These are phyloP conservation scores for Danielozyma ontarioensis DNA, from an alignment of 805 yeast genomes.

Conservation along the genomic window DNA sequence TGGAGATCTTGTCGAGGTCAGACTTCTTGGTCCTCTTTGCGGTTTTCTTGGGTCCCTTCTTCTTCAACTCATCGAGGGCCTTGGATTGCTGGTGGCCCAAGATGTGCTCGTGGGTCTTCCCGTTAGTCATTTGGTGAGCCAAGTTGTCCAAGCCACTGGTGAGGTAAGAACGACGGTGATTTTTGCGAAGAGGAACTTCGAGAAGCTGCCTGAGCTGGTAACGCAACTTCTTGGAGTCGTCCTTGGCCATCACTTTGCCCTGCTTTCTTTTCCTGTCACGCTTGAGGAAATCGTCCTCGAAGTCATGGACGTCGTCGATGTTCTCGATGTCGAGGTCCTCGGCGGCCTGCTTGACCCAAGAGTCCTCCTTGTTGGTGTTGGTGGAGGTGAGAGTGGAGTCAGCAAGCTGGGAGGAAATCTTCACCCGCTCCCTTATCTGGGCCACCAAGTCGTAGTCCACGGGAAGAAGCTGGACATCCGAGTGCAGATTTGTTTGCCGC, in stretches of 20 bases:
- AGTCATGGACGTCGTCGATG: conserved; percentile 53
- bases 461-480: conserved; percentile 63
- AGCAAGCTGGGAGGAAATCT: conserved; percentile 67
- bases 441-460: conserved; percentile 69
- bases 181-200: conserved; percentile 51
- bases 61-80: conserved; percentile 58
- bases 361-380: conserved; percentile 59
- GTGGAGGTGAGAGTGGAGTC: conserved; percentile 61
- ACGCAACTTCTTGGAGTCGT: conserved; percentile 42
- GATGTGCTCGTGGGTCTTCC: conserved; percentile 56
- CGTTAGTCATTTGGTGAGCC: conserved; percentile 70
- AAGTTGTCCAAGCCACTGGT: conserved; percentile 75
- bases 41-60: conserved; percentile 3
- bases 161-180: conserved; percentile 63
- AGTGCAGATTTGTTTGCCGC: conserved; percentile 25
- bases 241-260: conserved; percentile 39
- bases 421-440: conserved; percentile 66
- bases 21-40: conserved; percentile 1
- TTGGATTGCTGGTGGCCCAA: conserved; percentile 64
- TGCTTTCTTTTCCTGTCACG: conserved; percentile 52
- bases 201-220: conserved; percentile 52
- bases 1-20: conserved; percentile 1
- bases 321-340: conserved; percentile 85
- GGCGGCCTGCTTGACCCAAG: conserved; percentile 88
- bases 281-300: conserved; percentile 61